Percentiles rank a stretch among this genome's conserved stretches.
phyloP scores from a whole-genome alignment of 1,139 yeast species.

The Wickerhamomyces sp. region DNA sequence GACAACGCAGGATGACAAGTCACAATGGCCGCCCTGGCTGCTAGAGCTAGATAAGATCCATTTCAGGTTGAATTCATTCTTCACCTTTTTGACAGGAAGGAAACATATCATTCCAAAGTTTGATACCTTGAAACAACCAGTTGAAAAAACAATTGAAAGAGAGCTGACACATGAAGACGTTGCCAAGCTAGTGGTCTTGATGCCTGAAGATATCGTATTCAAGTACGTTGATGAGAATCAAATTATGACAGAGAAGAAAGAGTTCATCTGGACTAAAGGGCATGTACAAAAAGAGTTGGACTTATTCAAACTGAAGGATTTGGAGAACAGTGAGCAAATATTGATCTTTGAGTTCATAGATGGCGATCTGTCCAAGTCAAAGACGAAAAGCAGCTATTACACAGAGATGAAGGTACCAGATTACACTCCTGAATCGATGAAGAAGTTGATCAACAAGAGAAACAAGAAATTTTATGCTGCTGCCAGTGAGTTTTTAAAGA shows the following conservation, averaged over 20 bases:
- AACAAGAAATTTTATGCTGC: conserved; percentile 45
- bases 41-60: conserved; percentile 38
- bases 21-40: conserved; percentile 25
- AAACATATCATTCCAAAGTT: conserved; percentile 53
- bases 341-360: conserved; percentile 77
- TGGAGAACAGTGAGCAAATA: conserved; percentile 38
- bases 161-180: conserved; percentile 43
- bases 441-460: conserved; percentile 55
- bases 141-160: conserved; percentile 38
- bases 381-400: conserved; percentile 29
- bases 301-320: conserved; percentile 40
- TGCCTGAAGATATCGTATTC: conserved; percentile 65
- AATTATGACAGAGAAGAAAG: conserved; percentile 43
- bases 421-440: conserved; percentile 45
- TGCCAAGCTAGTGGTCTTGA: conserved; percentile 55
- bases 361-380: conserved; percentile 45
- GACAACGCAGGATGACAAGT: background rate
- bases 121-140: conserved; percentile 42
- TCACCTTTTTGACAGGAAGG: conserved; percentile 49
- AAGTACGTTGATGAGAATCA: conserved; percentile 76
- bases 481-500: conserved; percentile 35
- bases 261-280: conserved; percentile 40
- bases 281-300: conserved; percentile 43
- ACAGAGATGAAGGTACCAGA: conserved; percentile 37
- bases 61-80: conserved; percentile 47